Evolutionary conservation across 352 stramenopile species (phyloP), one percentile per base, ranked within the genome.

Genomic region (Pythium folliculosum): DNA sequence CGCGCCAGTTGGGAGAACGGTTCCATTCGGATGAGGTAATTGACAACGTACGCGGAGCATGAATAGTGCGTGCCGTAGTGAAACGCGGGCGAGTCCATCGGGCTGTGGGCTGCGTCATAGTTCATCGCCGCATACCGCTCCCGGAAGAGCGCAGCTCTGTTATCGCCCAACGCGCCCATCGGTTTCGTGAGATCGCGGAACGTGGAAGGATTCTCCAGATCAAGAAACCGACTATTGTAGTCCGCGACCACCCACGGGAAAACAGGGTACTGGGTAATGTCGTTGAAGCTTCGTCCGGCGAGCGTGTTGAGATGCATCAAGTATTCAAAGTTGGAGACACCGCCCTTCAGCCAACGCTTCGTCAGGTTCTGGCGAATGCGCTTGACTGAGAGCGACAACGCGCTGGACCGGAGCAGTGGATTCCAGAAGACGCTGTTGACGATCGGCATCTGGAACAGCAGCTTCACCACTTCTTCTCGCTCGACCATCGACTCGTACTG

Each of bases 21-120:
- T 60, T 98, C 88, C 6, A 97, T 81, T 16, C 97, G 87, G 63
- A 99, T 89, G 40, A 99, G 80, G 67, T 98, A 99, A 76, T 98
- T 99, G 21, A 99, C 76, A 17, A 99, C 95, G 70, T 99, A 98
- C 19, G 87, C 97, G 25, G 96, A 96, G 53, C 92, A 97, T 27
- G 91, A 98, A 77, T 99, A 99, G 69, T 99, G 97, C 7, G 95
- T 99, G 6, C 97, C 97, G 69, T 99, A 99, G 68, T 99, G 92
- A 69, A 99, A 99, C 9, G 95, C 82, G 1, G 97, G 96, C 3
- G 82, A 79, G n/a, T 81, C 83, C 60, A 92, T 78, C 13, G 67
- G 64, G 9, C 63, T 73, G 12, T 72, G 56, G 8, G 54, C 68
- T 10, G 77, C 67, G 22, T 94, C 85, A 38, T 81, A 71, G 22